Conservation (phyloP, 1,284 basidiomycete genomes). For the Puccinia hordei region DNA sequence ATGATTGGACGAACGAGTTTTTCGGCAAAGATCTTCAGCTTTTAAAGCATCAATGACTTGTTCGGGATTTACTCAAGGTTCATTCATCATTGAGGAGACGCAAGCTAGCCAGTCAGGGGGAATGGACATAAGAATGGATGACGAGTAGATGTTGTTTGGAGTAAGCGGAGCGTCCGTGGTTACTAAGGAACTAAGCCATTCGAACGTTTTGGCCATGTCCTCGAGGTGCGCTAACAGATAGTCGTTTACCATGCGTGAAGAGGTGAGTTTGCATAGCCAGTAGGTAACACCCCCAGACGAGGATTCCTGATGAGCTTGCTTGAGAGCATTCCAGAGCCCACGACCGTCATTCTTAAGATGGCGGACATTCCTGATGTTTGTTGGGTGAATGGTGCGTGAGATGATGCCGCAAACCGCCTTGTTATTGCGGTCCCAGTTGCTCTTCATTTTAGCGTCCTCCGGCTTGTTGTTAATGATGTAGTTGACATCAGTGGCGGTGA, state of each 20-base stretch:
- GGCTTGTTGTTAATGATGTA: constrained; percentile 4
- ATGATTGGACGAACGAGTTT: neutral
- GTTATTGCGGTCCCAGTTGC: constrained; percentile 9
- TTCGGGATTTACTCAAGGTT: too few relatives aligned
- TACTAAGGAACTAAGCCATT: neutral
- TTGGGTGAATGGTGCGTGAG: neutral
- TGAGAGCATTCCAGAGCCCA: too few relatives aligned
- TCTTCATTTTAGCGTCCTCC: too few relatives aligned
- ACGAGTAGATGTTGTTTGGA: neutral
- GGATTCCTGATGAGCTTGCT: too few relatives aligned
- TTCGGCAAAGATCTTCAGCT: neutral
- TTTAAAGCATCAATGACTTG: neutral
- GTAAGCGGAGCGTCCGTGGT: neutral
- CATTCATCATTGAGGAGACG: too few relatives aligned
- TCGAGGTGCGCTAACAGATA: too few relatives aligned
- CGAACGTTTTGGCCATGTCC: neutral
- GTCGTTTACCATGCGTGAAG: too few relatives aligned
- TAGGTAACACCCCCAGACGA: too few relatives aligned
- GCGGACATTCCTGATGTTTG: neutral
- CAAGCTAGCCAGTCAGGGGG: too few relatives aligned
- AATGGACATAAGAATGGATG: neutral
- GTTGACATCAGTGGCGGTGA: neutral
- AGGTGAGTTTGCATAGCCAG: too few relatives aligned
- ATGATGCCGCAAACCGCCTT: constrained; percentile 2
- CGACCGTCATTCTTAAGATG: neutral